Percentiles rank a stretch among this genome's conserved stretches.
These are phyloP conservation scores for Pleurotus djamor DNA, from an alignment of 768 basidiomycete genomes.

Conservation along the genomic window DNA sequence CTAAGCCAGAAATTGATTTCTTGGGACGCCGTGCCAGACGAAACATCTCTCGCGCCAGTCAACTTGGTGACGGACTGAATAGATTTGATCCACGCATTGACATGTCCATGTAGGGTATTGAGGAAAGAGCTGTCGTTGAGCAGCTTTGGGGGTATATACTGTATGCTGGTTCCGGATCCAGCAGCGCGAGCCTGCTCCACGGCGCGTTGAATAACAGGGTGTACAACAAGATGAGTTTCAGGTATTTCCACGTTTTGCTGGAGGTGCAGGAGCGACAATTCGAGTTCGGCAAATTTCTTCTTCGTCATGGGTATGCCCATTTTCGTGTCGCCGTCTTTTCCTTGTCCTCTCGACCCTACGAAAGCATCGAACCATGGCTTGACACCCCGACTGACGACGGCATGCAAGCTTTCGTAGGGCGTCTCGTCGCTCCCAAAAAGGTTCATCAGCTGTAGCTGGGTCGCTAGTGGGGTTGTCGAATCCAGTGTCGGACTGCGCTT, in stretches of 20 bases:
- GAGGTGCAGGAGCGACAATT: conserved; percentile 88
- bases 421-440: conserved; percentile 87
- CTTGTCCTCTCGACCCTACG: conserved; percentile 76
- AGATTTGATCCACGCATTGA: conserved; percentile 98
- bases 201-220: conserved; percentile 84
- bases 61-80: conserved; percentile 97
- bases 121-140: conserved; percentile 90
- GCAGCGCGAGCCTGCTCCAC: conserved; percentile 66
- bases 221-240: conserved; percentile 90
- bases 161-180: conserved; percentile 69
- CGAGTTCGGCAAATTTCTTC: conserved; percentile 98
- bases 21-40: conserved; percentile 94
- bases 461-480: conserved; percentile 71
- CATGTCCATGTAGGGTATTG: conserved; percentile 89
- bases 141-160: conserved; percentile 67
- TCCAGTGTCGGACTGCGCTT: conserved; percentile 87
- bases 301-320: conserved; percentile 98
- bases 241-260: conserved; percentile 99
- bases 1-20: conserved; percentile 99
- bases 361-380: conserved; percentile 99
- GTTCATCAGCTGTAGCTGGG: conserved; percentile 90
- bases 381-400: conserved; percentile 91
- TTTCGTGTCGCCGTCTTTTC: conserved; percentile 77
- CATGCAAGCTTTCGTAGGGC: conserved; percentile 94
- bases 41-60: conserved; percentile 87